These are phyloP conservation scores for Serendipita sp. DNA, from an alignment of 768 basidiomycete species.

Conservation along the genomic window DNA sequence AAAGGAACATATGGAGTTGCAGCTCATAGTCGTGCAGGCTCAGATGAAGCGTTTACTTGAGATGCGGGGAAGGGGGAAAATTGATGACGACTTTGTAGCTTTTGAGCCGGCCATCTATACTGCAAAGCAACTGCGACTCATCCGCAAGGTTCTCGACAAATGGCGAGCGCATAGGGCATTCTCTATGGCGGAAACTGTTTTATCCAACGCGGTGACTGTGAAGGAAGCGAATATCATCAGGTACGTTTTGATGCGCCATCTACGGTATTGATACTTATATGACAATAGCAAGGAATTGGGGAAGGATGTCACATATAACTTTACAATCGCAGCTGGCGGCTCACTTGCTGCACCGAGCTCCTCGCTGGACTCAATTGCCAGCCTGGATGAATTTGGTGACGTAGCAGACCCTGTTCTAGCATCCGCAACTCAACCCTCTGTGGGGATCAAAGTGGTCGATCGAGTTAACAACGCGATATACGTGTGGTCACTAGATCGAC, in stretches of 20 bases:
- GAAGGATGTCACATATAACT: slow-evolving; percentile 83
- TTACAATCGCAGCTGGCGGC: slow-evolving; percentile 73
- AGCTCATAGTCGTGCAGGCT: slow-evolving; percentile 58
- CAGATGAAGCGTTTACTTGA: slow-evolving; percentile 73
- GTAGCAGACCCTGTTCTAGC: slow-evolving; percentile 69
- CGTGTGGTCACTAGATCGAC: slow-evolving; percentile 76
- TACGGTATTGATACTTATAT: slow-evolving; percentile 11
- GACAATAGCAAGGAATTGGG: slow-evolving; percentile 58
- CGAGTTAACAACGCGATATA: slow-evolving; percentile 74
- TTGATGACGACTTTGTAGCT: slow-evolving; percentile 38
- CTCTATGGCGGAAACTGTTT: slow-evolving; percentile 79
- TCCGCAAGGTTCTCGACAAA: slow-evolving; percentile 62
- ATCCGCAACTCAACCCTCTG: slow-evolving; percentile 60
- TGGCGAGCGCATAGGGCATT: slow-evolving; percentile 79
- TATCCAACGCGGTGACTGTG: slow-evolving; percentile 68
- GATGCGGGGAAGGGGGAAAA: slow-evolving; percentile 61
- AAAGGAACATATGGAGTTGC: slow-evolving; percentile 86
- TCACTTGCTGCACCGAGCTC: slow-evolving; percentile 64
- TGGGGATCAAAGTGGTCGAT: slow-evolving; percentile 84
- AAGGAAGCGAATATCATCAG: slow-evolving; percentile 95
- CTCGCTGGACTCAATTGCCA: slow-evolving; percentile 69
- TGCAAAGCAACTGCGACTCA: slow-evolving; percentile 64
- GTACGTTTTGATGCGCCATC: slow-evolving; percentile 21
- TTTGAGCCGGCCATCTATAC: slow-evolving; percentile 75
- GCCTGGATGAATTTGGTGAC: slow-evolving; percentile 82